Evolutionary conservation across 2,329 filamentous ascomycete species (phyloP).

Genomic region (Talaromyces sp.): DNA sequence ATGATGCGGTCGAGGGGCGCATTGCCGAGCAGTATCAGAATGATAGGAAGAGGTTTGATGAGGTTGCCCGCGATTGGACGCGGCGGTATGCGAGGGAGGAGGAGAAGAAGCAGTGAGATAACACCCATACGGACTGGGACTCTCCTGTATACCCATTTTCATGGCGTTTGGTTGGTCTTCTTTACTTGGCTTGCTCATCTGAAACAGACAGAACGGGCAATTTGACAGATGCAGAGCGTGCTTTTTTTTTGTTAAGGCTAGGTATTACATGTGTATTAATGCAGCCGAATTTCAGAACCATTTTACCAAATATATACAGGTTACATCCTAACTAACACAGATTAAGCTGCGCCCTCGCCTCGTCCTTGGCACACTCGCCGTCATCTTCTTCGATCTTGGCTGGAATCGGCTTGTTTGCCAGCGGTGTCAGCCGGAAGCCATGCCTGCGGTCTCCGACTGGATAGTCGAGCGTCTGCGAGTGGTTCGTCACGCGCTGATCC

Average conservation of each 20-base stretch:
- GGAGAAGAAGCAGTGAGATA: conserved; percentile 10
- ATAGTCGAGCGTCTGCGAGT: conserved; percentile 1
- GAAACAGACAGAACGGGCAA: neutral
- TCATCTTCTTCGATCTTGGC: conserved; percentile 1
- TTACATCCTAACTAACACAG: neutral
- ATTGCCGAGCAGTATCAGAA: conserved; percentile 80
- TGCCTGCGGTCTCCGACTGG: neutral
- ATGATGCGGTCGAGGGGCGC: conserved; percentile 79
- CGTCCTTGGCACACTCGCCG: neutral
- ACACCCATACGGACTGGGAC: neutral
- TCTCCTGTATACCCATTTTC: conserved; percentile 3
- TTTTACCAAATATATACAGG: neutral
- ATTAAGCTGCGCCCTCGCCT: neutral
- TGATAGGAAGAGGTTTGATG: conserved; percentile 64
- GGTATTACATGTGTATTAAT: neutral
- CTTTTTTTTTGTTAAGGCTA: neutral
- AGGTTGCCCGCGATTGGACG: conserved; percentile 69
- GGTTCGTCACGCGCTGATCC: conserved; percentile 1
- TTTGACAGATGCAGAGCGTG: neutral
- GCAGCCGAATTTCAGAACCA: neutral
- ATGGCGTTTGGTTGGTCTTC: conserved; percentile 11
- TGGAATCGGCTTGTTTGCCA: neutral
- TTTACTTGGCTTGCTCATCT: neutral
- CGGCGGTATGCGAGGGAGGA: conserved; percentile 60
- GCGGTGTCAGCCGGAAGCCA: neutral